A percentile compares a stretch with the other conserved stretches of the same genome.
These are phyloP conservation scores for Claviceps monticola DNA, from an alignment of 2,329 filamentous ascomycete genomes.

Conservation along the genomic window DNA sequence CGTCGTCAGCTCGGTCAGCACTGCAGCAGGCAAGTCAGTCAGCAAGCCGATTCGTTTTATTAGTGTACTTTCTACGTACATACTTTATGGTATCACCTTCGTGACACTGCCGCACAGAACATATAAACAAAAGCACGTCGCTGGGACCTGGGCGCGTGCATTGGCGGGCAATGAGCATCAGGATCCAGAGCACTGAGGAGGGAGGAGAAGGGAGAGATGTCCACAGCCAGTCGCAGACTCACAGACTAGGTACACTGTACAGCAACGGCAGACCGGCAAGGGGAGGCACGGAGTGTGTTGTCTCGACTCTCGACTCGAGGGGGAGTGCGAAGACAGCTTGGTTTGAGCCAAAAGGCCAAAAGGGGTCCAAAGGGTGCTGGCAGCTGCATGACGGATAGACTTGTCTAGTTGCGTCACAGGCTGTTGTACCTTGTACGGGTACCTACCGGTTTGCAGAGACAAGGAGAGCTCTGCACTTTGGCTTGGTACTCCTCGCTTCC, in stretches of 20 bases:
- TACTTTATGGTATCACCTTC: no score
- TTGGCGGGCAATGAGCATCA: not conserved
- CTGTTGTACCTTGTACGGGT: not conserved
- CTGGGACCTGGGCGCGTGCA: not conserved
- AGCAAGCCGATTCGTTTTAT: no score
- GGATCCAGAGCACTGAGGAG: no score
- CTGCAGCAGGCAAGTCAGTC: no score
- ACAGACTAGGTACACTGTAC: not conserved
- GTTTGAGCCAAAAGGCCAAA: no score
- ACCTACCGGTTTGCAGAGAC: not conserved
- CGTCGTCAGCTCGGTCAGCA: no score
- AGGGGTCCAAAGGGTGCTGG: not conserved
- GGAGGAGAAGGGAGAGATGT: not conserved
- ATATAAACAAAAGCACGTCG: no score
- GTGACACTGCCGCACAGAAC: no score
- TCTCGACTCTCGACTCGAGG: not conserved
- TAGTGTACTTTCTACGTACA: no score
- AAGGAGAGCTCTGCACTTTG: not conserved
- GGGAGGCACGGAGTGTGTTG: not conserved
- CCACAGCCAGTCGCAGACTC: slow-evolving; percentile 1
- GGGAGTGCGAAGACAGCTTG: not conserved
- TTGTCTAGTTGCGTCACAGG: not conserved
- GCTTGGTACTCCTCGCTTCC: slow-evolving; percentile 1
- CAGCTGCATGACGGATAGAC: no score
- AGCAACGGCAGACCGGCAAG: not conserved